A percentile compares a stretch with the other conserved stretches of the same genome.
phyloP scores from a whole-genome alignment of 257 asterid genomes.

The Nemophila menziesii region DNA sequence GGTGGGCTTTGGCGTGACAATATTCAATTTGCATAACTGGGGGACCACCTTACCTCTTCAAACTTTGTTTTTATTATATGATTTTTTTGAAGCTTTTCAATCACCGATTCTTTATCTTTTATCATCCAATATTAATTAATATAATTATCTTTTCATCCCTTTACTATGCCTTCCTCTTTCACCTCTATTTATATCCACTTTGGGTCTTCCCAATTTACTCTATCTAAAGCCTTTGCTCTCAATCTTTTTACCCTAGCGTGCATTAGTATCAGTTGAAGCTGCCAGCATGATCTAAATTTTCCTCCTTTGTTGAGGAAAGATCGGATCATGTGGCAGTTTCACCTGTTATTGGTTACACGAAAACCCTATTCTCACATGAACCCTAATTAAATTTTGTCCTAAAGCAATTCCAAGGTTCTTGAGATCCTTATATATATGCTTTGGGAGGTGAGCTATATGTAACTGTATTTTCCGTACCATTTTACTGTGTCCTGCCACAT shows the following conservation, averaged over 20 bases:
- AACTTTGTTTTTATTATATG: constrained; percentile 19
- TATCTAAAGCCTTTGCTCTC: constrained; percentile 14
- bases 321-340: constrained; percentile 30
- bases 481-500: no score
- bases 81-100: constrained; percentile 10
- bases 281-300: constrained; percentile 30
- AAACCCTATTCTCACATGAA: constrained; percentile 9
- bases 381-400: constrained; percentile 11
- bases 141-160: constrained; percentile 3
- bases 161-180: constrained; percentile 1
- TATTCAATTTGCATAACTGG: constrained; percentile 33
- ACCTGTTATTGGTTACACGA: constrained; percentile 20
- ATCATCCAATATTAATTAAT: constrained; percentile 12
- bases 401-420: constrained; percentile 7
- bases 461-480: constrained; percentile 5
- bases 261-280: constrained; percentile 25
- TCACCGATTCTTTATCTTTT: constrained; percentile 26
- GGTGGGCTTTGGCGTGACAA: constrained; percentile 36
- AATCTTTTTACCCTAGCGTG: constrained; percentile 12
- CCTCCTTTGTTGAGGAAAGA: constrained; percentile 19
- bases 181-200: constrained; percentile 26
- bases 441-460: constrained; percentile 7
- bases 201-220: constrained; percentile 7
- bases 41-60: constrained; percentile 27
- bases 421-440: constrained; percentile 11